A percentile compares a stretch with the other conserved stretches of the same genome.
Conservation (phyloP, 495 filamentous ascomycete species). For the Hyaloscypha finlandica region DNA sequence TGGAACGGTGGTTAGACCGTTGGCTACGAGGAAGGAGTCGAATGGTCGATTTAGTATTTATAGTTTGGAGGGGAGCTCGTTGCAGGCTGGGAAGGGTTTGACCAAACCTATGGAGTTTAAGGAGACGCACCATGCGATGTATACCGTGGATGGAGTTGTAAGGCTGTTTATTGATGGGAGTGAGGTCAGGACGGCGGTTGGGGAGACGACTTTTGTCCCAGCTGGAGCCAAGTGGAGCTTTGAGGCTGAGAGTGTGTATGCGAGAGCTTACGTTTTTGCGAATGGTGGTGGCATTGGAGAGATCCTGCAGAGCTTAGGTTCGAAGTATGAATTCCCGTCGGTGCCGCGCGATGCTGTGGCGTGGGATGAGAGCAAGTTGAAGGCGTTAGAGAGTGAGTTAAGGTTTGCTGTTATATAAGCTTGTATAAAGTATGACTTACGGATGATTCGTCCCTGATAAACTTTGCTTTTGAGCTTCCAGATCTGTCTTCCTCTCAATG, state of each 20-base stretch:
- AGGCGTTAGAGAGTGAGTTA: conserved; percentile 19
- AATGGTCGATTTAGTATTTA: conserved; percentile 47
- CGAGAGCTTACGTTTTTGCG: conserved; percentile 44
- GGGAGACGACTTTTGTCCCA: conserved; percentile 46
- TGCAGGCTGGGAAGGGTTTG: conserved; percentile 37
- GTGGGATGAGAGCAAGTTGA: conserved; percentile 21
- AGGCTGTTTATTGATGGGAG: conserved; percentile 38
- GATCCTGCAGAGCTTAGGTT: conserved; percentile 19
- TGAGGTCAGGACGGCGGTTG: conserved; percentile 32
- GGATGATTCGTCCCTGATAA: background rate
- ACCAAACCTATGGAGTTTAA: conserved; percentile 39
- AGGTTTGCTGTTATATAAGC: conserved; percentile 9
- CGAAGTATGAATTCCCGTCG: conserved; percentile 15
- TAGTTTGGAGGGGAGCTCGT: conserved; percentile 44
- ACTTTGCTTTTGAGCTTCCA: too few relatives aligned
- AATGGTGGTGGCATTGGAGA: conserved; percentile 42
- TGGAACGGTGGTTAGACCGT: conserved; percentile 46
- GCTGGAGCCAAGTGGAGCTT: conserved; percentile 43
- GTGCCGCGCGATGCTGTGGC: conserved; percentile 15
- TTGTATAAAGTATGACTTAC: background rate
- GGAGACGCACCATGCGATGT: conserved; percentile 45
- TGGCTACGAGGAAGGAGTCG: conserved; percentile 47
- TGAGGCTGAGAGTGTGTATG: conserved; percentile 43
- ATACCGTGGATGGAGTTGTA: conserved; percentile 43
- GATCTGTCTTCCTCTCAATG: too few relatives aligned